A percentile compares a stretch with the other conserved stretches of the same genome.
Conservation (phyloP, 805 yeast genomes). For the Ogataea thermomethanolica region DNA sequence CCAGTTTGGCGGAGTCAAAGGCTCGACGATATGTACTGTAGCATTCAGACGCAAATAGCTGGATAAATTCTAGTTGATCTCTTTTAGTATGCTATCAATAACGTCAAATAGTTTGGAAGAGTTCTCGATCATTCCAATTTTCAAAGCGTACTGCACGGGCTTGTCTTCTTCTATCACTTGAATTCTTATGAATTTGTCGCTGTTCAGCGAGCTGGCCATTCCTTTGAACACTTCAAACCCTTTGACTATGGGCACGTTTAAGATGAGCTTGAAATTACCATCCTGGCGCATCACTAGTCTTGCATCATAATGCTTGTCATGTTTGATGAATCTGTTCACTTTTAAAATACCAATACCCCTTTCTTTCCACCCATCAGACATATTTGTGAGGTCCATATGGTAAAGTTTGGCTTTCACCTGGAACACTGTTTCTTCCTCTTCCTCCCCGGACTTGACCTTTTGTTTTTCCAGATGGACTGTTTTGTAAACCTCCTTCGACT, state of each 20-base stretch:
- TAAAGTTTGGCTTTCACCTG: conserved; percentile 77
- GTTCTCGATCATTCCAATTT: conserved; percentile 58
- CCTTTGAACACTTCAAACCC: conserved; percentile 71
- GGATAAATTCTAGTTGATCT: background rate
- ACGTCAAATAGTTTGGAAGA: conserved; percentile 56
- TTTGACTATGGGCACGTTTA: conserved; percentile 65
- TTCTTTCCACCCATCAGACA: conserved; percentile 89
- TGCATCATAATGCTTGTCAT: conserved; percentile 38
- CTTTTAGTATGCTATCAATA: conserved; percentile 28
- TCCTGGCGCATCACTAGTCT: conserved; percentile 90
- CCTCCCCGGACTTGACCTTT: conserved; percentile 82
- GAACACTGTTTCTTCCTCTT: conserved; percentile 67
- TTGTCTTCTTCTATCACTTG: conserved; percentile 58
- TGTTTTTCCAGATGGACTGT: conserved; percentile 60
- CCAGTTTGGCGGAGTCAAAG: conserved; percentile 85
- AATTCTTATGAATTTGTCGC: conserved; percentile 81
- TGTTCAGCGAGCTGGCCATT: conserved; percentile 76
- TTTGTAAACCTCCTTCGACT: conserved; percentile 39
- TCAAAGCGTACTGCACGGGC: conserved; percentile 82
- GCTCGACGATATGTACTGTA: conserved; percentile 82
- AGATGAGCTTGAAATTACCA: conserved; percentile 75
- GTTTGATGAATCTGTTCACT: conserved; percentile 46
- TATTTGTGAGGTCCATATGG: conserved; percentile 60
- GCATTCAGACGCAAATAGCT: conserved; percentile 54
- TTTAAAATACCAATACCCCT: conserved; percentile 89